phyloP scores from a whole-genome alignment of 345 rosid genomes.

The Camelina sativa region DNA sequence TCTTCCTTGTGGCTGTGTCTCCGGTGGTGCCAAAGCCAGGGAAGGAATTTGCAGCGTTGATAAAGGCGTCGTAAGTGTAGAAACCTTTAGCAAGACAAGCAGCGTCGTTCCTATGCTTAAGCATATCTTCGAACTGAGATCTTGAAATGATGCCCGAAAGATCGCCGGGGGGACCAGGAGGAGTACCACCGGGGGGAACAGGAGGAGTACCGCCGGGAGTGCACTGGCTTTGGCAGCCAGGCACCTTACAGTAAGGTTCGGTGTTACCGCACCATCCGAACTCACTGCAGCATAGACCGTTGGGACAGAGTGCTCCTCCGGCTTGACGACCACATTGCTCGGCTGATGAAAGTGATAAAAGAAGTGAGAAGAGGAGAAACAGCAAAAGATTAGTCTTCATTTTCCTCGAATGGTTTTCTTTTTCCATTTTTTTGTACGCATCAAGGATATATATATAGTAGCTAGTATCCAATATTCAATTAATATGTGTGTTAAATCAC shows the following conservation, averaged over 20 bases:
- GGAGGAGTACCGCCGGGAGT: slow-evolving; percentile 35
- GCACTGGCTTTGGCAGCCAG: slow-evolving; percentile 74
- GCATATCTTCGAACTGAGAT: slow-evolving; percentile 50
- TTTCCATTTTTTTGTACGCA: neutral
- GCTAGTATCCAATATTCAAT: neutral
- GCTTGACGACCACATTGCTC: slow-evolving; percentile 67
- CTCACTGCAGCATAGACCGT: slow-evolving; percentile 50
- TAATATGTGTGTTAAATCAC: slow-evolving; percentile 12
- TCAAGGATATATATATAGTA: slow-evolving; percentile 25
- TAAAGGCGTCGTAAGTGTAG: slow-evolving; percentile 67
- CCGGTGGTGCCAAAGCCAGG: slow-evolving; percentile 58
- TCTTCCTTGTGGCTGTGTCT: slow-evolving; percentile 44
- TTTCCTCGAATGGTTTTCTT: slow-evolving; percentile 16
- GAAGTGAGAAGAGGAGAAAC: slow-evolving; percentile 18
- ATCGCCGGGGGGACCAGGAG: slow-evolving; percentile 24
- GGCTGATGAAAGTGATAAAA: slow-evolving; percentile 34
- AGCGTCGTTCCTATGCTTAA: slow-evolving; percentile 58
- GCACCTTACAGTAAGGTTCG: slow-evolving; percentile 42
- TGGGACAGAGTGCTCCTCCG: slow-evolving; percentile 56
- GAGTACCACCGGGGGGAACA: slow-evolving; percentile 31
- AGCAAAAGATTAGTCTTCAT: slow-evolving; percentile 37
- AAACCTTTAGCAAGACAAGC: slow-evolving; percentile 54
- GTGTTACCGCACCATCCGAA: slow-evolving; percentile 63
- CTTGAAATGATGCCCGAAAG: slow-evolving; percentile 41
- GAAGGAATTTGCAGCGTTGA: slow-evolving; percentile 58